Evolutionary conservation across 1,284 basidiomycete species (phyloP).

Genomic region (Austroboletus niveus): DNA sequence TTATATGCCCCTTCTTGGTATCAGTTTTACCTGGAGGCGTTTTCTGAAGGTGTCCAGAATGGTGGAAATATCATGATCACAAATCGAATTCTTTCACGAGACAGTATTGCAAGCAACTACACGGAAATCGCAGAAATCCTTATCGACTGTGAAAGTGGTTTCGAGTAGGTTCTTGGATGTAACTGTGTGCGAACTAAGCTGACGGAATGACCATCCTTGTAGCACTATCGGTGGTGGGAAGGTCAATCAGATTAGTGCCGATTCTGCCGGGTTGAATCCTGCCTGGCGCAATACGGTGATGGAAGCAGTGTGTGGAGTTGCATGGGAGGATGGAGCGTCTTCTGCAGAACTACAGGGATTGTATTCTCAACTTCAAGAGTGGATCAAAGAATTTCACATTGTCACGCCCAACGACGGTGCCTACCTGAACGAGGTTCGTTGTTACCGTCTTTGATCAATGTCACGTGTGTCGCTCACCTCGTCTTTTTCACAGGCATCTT

Average conservation of each 20-base stretch:
- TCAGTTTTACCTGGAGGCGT: slow-evolving; percentile 21
- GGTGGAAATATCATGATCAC: slow-evolving; percentile 31
- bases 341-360: slow-evolving; percentile 26
- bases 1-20: slow-evolving; percentile 30
- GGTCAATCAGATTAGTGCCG: slow-evolving; percentile 36
- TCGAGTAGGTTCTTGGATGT: slow-evolving; percentile 8
- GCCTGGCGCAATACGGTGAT: slow-evolving; percentile 41
- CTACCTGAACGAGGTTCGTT: slow-evolving; percentile 44
- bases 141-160: slow-evolving; percentile 10
- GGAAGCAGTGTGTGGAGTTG: slow-evolving; percentile 24
- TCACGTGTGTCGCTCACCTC: background rate
- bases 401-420: slow-evolving; percentile 35
- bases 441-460: background rate
- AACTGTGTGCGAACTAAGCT: background rate
- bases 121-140: slow-evolving; percentile 30
- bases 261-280: slow-evolving; percentile 42
- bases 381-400: slow-evolving; percentile 23
- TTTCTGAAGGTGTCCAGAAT: background rate
- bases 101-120: slow-evolving; percentile 30
- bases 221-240: slow-evolving; percentile 41
- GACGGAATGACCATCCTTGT: background rate
- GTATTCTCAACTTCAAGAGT: slow-evolving; percentile 28
- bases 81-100: slow-evolving; percentile 37
- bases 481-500: slow-evolving; percentile 17
- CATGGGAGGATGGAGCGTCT: slow-evolving; percentile 37